Percentiles rank a stretch among this genome's conserved stretches.
phyloP scores from a whole-genome alignment of 225 moss, liverwort and hornwort genomes.

The Polytrichum formosum region DNA sequence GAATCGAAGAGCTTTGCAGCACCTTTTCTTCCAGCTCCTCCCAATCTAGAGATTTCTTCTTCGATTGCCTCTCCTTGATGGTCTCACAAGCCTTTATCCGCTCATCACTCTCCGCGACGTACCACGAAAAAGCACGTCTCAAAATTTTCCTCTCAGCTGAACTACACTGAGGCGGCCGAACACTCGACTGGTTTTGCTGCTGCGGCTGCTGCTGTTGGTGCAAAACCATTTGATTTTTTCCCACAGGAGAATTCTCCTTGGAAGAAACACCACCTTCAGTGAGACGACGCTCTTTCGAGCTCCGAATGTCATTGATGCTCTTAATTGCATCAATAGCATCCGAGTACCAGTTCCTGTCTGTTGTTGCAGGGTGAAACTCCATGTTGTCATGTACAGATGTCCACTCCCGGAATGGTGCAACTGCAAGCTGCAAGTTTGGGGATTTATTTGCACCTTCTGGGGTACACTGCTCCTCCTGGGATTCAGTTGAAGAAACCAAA shows the following conservation, averaged over 20 bases:
- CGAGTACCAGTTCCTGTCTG: constrained; percentile 47
- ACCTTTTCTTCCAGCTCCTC: constrained; percentile 6
- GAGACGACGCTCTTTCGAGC: constrained; percentile 35
- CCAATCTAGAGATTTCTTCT: constrained; percentile 7
- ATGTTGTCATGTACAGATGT: constrained; percentile 12
- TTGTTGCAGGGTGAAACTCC: constrained; percentile 10
- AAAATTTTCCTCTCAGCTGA: constrained; percentile 52
- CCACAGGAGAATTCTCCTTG: constrained; percentile 32
- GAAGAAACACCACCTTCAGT: constrained; percentile 26
- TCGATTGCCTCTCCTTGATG: constrained; percentile 12
- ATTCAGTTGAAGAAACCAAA: constrained; percentile 26
- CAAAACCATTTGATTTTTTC: constrained; percentile 2
- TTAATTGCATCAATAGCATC: constrained; percentile 54
- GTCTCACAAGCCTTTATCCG: constrained; percentile 19
- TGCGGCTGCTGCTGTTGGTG: constrained; percentile 16
- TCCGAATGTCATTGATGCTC: constrained; percentile 44
- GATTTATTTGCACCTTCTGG: neutral
- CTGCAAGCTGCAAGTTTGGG: constrained; percentile 10
- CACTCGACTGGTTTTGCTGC: neutral
- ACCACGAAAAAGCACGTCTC: constrained; percentile 49
- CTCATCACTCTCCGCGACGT: constrained; percentile 45
- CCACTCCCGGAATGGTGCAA: constrained; percentile 29
- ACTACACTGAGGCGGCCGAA: constrained; percentile 40
- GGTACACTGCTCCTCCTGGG: constrained; percentile 9
- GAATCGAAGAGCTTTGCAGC: constrained; percentile 1